Evolutionary conservation across 2,329 filamentous ascomycete species (phyloP).

Genomic region (Diaporthe citri): DNA sequence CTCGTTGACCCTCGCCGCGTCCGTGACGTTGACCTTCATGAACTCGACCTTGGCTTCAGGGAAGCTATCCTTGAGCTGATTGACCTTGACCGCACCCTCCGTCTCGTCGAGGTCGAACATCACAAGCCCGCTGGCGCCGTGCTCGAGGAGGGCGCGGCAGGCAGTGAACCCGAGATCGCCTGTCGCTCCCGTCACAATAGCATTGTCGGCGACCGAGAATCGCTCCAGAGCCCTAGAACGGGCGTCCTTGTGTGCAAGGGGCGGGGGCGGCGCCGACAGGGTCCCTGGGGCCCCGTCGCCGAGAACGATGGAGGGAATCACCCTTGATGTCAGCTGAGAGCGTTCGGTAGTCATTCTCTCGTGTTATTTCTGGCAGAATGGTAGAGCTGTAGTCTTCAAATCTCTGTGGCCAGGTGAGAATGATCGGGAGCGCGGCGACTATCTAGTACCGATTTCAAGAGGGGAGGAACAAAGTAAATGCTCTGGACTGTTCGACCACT

Average conservation of each 20-base stretch:
- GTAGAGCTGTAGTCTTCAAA: not conserved
- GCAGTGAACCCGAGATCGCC: conserved; percentile 72
- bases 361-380: not conserved
- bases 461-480: not conserved
- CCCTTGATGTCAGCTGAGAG: conserved; percentile 37
- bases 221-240: conserved; percentile 42
- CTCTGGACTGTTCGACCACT: not conserved
- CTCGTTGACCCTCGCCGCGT: conserved; percentile 41
- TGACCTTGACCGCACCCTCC: conserved; percentile 51
- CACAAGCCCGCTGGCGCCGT: conserved; percentile 70
- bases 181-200: conserved; percentile 73
- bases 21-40: conserved; percentile 66
- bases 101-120: conserved; percentile 69
- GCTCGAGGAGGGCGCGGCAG: conserved; percentile 75
- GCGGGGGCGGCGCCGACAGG: conserved; percentile 32
- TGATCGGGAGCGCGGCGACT: not conserved
- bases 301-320: conserved; percentile 35
- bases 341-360: conserved; percentile 38
- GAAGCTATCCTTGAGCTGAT: conserved; percentile 64
- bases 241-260: conserved; percentile 27
- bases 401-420: not conserved
- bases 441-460: not conserved
- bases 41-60: conserved; percentile 64
- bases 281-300: conserved; percentile 33
- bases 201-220: conserved; percentile 50